phyloP scores from a whole-genome alignment of 2,329 filamentous ascomycete species.

The Periconia digitata region DNA sequence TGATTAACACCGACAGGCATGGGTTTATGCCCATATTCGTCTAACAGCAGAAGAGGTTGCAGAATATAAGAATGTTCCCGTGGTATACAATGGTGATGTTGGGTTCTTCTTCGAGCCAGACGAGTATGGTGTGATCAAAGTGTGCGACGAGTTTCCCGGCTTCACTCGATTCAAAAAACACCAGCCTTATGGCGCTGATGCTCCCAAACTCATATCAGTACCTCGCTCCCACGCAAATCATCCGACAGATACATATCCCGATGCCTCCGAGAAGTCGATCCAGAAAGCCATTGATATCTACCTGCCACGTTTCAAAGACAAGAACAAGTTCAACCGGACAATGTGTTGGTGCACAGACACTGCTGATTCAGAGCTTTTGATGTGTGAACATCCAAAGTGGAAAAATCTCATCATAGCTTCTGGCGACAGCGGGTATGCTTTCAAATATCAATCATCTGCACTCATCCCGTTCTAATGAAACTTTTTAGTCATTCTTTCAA shows the following conservation, averaged over 20 bases:
- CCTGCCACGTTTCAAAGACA: constrained; percentile 45
- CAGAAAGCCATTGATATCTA: constrained; percentile 44
- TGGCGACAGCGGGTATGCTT: constrained; percentile 49
- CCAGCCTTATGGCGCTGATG: constrained; percentile 49
- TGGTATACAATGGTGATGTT: constrained; percentile 54
- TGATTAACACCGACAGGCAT: constrained; percentile 40
- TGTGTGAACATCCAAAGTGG: constrained; percentile 55
- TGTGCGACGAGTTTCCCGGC: constrained; percentile 61
- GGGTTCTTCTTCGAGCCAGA: constrained; percentile 57
- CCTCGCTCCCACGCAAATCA: constrained; percentile 50
- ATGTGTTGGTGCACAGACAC: constrained; percentile 64
- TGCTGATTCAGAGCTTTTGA: constrained; percentile 63
- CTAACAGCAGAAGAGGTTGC: constrained; percentile 51
- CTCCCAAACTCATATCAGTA: constrained; percentile 56
- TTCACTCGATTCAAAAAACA: constrained; percentile 39
- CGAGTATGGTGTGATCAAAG: constrained; percentile 49
- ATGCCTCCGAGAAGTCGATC: constrained; percentile 46
- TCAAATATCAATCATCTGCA: neutral
- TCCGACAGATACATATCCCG: constrained; percentile 49
- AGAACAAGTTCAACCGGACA: constrained; percentile 47
- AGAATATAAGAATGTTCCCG: constrained; percentile 56
- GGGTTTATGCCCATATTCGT: constrained; percentile 57
- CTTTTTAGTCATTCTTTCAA: constrained; percentile 48
- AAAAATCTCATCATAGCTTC: constrained; percentile 52
- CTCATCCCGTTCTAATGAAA: no score